Evolutionary conservation across 2,329 filamentous ascomycete genomes (phyloP), one percentile per base, ranked within the genome.

Genomic region (Bipolaris victoriae): DNA sequence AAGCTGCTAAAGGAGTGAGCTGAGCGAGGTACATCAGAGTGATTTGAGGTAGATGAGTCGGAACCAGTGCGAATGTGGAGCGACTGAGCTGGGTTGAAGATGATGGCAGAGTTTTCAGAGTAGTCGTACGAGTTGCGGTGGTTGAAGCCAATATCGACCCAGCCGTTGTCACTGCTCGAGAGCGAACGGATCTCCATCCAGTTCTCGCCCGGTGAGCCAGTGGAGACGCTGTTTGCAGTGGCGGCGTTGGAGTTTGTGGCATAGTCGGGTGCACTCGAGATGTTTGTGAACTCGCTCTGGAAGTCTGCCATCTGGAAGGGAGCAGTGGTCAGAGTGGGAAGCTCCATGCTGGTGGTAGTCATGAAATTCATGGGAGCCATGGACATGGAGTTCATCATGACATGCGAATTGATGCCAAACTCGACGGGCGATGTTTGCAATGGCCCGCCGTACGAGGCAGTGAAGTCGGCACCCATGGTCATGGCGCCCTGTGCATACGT

Each of bases 11-110:
- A 92, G 76, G 79, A 91, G 39, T 77, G 76, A 74, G 82, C 89
- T 73, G 71, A 88, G 81, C 77, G 76, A 18, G 76, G 86, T 77
- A 67, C 79, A 61, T 85, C 83, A 4, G 88, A 86, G 33, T 93
- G 89, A 1, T 89, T 86, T 0, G 90, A 96, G 1, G 88, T 86
- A 1, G 90, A 95, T n/a, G 92, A 95, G 69, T 96, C 91, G 3
- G 93, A 97, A 68, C 90, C 88, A 52, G 89, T 93, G 66, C 93
- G 87, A 70, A 96, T 84, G 79, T 97, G 94, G 49, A 98, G 64
- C 7, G 92, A 96, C 79, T 97, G 90, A 61, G 89, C 87, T 1
- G 94, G 94, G 78, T 97, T 97, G 82, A 96, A 96, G 71, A 97
- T 93, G 64, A 90, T 88, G 57, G 79, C 80, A 39, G 72, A 68